phyloP scores from a whole-genome alignment of 495 filamentous ascomycete genomes.

The Hyaloscypha finlandica region DNA sequence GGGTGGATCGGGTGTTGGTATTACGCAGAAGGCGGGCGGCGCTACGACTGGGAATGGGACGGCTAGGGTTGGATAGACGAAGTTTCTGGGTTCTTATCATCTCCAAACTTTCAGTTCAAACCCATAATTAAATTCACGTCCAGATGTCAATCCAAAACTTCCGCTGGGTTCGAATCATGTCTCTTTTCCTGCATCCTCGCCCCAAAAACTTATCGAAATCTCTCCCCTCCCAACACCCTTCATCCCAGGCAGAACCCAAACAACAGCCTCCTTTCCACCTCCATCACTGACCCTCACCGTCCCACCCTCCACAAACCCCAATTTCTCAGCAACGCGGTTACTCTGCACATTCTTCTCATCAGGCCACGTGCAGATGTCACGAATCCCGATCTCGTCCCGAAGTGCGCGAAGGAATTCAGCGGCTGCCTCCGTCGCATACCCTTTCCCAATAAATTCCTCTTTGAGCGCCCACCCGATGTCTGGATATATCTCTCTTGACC shows the following conservation, averaged over 20 bases:
- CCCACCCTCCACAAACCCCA: conserved; percentile 13
- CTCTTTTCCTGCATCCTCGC: no score
- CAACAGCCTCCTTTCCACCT: background rate
- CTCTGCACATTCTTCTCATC: conserved; percentile 3
- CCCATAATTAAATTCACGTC: no score
- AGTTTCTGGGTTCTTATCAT: no score
- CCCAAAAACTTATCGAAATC: no score
- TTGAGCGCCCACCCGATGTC: background rate
- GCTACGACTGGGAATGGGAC: background rate
- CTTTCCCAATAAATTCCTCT: background rate
- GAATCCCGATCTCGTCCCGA: background rate
- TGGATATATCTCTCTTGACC: background rate
- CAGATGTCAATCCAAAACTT: no score
- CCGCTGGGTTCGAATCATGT: no score
- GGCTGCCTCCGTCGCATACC: background rate
- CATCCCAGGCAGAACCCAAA: conserved; percentile 10
- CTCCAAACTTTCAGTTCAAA: no score
- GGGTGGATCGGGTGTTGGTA: conserved; percentile 49
- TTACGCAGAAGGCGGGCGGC: conserved; percentile 40
- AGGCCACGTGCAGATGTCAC: background rate
- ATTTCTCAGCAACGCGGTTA: background rate
- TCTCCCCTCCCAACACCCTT: background rate
- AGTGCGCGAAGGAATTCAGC: background rate
- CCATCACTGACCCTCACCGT: conserved; percentile 2
- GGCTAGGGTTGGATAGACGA: no score